A percentile compares a stretch with the other conserved stretches of the same genome.
These are phyloP conservation scores for Xerophyta viscosa DNA, from an alignment of 106 monocot species.

Conservation along the genomic window DNA sequence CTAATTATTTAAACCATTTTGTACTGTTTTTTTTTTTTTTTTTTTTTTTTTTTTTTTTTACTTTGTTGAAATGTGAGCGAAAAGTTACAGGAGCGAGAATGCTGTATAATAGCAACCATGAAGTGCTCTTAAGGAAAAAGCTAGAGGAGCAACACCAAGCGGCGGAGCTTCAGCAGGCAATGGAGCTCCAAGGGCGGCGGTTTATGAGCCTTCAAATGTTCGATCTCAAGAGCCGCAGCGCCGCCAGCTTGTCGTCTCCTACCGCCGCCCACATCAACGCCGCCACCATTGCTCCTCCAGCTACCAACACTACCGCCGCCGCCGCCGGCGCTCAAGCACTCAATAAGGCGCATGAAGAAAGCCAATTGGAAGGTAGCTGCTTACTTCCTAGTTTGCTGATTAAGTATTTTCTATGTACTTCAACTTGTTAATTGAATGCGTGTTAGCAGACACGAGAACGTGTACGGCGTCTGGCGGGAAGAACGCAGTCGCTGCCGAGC, in stretches of 20 bases:
- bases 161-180: slow-evolving; percentile 70
- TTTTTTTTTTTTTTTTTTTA: background rate
- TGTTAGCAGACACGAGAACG: slow-evolving; percentile 4
- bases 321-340: no score
- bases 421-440: background rate
- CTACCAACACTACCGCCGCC: background rate
- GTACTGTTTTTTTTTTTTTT: no score
- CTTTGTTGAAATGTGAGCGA: no score
- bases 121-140: slow-evolving; percentile 53
- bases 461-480: slow-evolving; percentile 2
- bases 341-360: slow-evolving; percentile 4
- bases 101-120: slow-evolving; percentile 54
- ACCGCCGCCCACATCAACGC: slow-evolving; percentile 1
- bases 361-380: slow-evolving; percentile 25
- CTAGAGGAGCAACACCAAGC: slow-evolving; percentile 73
- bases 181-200: slow-evolving; percentile 59
- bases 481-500: slow-evolving; percentile 3
- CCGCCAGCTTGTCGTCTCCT: slow-evolving; percentile 7
- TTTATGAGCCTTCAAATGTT: slow-evolving; percentile 70
- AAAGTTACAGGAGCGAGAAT: slow-evolving; percentile 57
- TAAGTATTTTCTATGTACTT: no score
- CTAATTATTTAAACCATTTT: background rate
- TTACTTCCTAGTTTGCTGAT: no score
- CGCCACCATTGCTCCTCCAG: background rate
- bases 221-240: slow-evolving; percentile 37